These are phyloP conservation scores for Zoysia japonica DNA, from an alignment of 176 grass and related monocot genomes.

Conservation along the genomic window DNA sequence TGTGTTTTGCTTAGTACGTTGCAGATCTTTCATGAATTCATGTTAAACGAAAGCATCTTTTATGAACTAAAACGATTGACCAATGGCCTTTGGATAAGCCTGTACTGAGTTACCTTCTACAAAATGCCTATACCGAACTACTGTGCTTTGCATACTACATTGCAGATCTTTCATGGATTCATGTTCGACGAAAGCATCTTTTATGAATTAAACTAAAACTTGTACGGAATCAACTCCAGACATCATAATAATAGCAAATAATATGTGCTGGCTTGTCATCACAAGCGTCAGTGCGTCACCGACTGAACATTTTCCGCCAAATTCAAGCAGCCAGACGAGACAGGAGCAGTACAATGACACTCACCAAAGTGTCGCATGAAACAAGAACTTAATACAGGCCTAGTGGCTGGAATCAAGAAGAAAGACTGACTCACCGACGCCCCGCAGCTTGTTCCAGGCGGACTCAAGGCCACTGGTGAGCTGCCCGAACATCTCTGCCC, in stretches of 20 bases:
- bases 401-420: background rate
- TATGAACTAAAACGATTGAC: background rate
- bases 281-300: background rate
- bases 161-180: background rate
- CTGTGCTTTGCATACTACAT: background rate
- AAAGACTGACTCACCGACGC: conserved; percentile 58
- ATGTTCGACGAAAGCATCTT: background rate
- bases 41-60: background rate
- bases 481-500: conserved; percentile 95
- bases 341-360: background rate
- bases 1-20: background rate
- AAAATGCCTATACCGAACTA: too few species aligned
- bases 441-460: conserved; percentile 96
- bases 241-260: background rate
- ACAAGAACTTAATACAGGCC: background rate
- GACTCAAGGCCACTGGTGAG: conserved; percentile 88
- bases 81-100: background rate
- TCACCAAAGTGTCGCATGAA: background rate
- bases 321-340: background rate
- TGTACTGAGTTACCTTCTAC: background rate
- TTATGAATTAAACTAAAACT: background rate
- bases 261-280: background rate
- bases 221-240: background rate
- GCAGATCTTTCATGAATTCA: background rate
- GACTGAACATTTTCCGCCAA: background rate